These are phyloP conservation scores for Brassica nigra DNA, from an alignment of 345 rosid genomes.

Conservation along the genomic window DNA sequence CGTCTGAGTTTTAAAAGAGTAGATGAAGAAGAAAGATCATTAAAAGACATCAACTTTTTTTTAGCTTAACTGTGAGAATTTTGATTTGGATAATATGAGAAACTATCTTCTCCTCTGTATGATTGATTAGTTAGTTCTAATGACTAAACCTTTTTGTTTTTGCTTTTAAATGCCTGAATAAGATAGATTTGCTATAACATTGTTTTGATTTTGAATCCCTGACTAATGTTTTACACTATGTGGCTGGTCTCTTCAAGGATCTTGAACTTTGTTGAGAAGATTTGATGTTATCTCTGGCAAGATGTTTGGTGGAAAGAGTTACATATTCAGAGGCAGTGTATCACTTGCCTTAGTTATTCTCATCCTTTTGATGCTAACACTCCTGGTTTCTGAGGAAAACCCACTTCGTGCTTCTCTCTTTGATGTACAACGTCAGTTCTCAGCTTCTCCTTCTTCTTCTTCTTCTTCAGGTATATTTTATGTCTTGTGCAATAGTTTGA, in stretches of 20 bases:
- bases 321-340: slow-evolving; percentile 36
- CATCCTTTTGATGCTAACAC: slow-evolving; percentile 19
- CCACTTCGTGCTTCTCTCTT: slow-evolving; percentile 28
- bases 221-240: not conserved
- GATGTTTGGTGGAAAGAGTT: slow-evolving; percentile 30
- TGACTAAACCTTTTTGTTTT: too few species aligned
- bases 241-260: slow-evolving; percentile 6
- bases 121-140: too few species aligned
- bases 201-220: not conserved
- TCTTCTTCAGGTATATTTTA: slow-evolving; percentile 35
- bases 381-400: slow-evolving; percentile 26
- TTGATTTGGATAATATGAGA: too few species aligned
- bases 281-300: slow-evolving; percentile 31
- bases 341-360: slow-evolving; percentile 37
- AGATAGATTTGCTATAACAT: too few species aligned
- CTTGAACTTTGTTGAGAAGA: not conserved
- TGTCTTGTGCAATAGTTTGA: not conserved
- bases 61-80: too few species aligned
- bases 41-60: too few species aligned
- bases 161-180: not conserved
- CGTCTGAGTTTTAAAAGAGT: too few species aligned
- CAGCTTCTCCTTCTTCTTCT: slow-evolving; percentile 29
- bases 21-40: too few species aligned
- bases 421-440: slow-evolving; percentile 29
- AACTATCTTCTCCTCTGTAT: too few species aligned